Conservation (phyloP, 2,329 filamentous ascomycete genomes). For the Phialocephala sp. region DNA sequence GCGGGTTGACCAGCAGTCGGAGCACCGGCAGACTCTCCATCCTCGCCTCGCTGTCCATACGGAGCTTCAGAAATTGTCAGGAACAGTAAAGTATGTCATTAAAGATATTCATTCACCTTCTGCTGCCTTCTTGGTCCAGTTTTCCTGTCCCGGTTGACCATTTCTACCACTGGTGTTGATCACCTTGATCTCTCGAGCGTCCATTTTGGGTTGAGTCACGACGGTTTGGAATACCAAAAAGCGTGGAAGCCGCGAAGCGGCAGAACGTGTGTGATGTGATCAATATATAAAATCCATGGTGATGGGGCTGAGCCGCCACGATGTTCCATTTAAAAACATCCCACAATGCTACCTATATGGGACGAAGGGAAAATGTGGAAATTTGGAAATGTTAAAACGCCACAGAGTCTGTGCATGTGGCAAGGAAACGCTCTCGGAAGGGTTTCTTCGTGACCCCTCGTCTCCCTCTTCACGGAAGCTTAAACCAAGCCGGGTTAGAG, state of each 20-base stretch:
- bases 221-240: not conserved
- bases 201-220: not conserved
- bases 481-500: not conserved
- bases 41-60: not conserved
- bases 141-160: constrained; percentile 12
- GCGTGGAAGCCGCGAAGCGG: not conserved
- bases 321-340: not conserved
- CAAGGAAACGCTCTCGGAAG: not conserved
- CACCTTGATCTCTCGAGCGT: constrained; percentile 16
- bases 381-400: constrained; percentile 7
- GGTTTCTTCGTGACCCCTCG: not conserved
- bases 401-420: not conserved
- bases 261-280: not conserved
- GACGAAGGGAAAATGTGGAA: not conserved
- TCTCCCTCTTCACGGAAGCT: not conserved
- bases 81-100: not conserved
- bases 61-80: constrained; percentile 6
- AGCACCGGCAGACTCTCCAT: constrained; percentile 10
- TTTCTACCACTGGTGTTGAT: constrained; percentile 14
- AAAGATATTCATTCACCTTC: constrained; percentile 1
- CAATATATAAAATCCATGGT: not conserved
- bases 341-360: not conserved
- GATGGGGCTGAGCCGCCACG: not conserved
- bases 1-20: constrained; percentile 17
- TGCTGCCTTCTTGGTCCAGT: constrained; percentile 11